Conservation (phyloP, 169 alveolate genomes). For the Cryptosporidium sp. region DNA sequence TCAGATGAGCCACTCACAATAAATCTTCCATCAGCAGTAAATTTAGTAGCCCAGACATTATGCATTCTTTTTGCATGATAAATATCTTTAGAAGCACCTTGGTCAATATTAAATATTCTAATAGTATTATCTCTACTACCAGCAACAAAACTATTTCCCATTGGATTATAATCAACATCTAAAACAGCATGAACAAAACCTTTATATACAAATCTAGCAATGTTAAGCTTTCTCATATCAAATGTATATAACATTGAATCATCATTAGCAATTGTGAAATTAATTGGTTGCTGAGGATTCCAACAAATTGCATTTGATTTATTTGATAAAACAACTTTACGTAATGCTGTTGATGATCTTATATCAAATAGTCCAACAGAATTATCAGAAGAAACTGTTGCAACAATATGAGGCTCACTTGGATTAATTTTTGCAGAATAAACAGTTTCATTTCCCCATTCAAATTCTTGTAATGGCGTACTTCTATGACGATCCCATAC, state of each 20-base stretch:
- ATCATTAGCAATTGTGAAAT: conserved; percentile 97
- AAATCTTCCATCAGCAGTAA: conserved; percentile 94
- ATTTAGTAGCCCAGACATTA: conserved; percentile 89
- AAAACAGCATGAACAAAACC: conserved; percentile 93
- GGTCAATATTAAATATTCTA: conserved; percentile 92
- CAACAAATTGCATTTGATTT: conserved; percentile 95
- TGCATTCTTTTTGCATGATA: conserved; percentile 98
- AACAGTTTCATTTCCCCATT: conserved; percentile 90
- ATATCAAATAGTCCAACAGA: conserved; percentile 91
- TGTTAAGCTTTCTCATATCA: conserved; percentile 95
- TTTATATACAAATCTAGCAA: conserved; percentile 94
- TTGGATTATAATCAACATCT: conserved; percentile 95
- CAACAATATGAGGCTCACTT: conserved; percentile 87
- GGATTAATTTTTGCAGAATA: conserved; percentile 94
- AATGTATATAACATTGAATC: conserved; percentile 97
- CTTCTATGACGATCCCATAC: conserved; percentile 93
- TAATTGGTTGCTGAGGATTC: conserved; percentile 98
- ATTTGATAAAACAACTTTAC: conserved; percentile 89
- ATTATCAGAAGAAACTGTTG: conserved; percentile 91
- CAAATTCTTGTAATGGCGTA: conserved; percentile 85
- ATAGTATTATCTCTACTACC: conserved; percentile 96
- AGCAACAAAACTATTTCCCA: conserved; percentile 97
- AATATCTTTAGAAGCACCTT: conserved; percentile 94
- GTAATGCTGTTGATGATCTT: conserved; percentile 90
- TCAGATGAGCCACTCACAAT: conserved; percentile 97